phyloP scores from a whole-genome alignment of 2,329 filamentous ascomycete genomes.

The Aspergillus transmontanensis region DNA sequence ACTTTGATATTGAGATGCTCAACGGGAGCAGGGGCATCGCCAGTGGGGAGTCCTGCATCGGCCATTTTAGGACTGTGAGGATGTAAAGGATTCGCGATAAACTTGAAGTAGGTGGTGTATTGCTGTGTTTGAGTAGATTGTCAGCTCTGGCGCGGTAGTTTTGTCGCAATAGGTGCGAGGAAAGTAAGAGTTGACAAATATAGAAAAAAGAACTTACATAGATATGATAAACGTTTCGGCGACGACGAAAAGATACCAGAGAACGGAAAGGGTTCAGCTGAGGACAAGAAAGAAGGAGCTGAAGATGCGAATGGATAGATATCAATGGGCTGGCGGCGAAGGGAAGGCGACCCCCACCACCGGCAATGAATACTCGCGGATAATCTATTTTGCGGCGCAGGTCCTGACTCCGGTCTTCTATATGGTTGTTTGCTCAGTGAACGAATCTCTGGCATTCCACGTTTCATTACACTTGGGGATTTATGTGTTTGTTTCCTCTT shows the following conservation, averaged over 20 bases:
- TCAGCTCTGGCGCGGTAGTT: neutral
- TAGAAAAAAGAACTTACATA: neutral
- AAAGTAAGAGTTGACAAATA: neutral
- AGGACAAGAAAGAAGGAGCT: constrained; percentile 15
- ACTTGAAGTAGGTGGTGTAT: neutral
- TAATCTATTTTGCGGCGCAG: constrained; percentile 42
- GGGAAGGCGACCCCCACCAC: constrained; percentile 31
- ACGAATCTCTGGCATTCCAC: neutral
- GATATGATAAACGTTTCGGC: neutral
- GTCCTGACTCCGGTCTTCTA: constrained; percentile 6
- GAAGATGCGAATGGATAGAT: constrained; percentile 16
- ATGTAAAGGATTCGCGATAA: neutral
- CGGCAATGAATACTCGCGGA: constrained; percentile 34
- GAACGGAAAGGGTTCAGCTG: constrained; percentile 3
- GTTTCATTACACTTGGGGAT: neutral
- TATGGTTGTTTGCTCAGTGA: neutral
- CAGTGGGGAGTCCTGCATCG: constrained; percentile 29
- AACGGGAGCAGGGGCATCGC: constrained; percentile 45
- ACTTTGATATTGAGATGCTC: constrained; percentile 99
- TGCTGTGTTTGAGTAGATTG: neutral
- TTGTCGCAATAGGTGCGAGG: constrained; percentile 2
- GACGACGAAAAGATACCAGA: neutral
- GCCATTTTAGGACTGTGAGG: constrained; percentile 46
- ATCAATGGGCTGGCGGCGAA: constrained; percentile 16
- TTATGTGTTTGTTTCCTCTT: neutral